Conservation (phyloP, 805 yeast species). For the Cyberlindnera meyerae region DNA sequence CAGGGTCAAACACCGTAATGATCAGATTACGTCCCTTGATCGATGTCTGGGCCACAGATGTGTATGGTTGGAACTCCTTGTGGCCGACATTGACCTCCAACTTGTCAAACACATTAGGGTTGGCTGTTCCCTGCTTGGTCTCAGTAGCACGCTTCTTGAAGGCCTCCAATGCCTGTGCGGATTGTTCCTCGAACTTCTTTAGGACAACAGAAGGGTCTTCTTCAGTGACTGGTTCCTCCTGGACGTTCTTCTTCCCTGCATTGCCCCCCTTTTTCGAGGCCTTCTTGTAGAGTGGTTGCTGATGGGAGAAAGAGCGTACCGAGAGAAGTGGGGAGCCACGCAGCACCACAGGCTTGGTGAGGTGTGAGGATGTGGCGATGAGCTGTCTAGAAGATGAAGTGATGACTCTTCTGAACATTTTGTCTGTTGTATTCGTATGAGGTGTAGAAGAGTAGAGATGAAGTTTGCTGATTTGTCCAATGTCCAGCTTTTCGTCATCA, state of each 20-base stretch:
- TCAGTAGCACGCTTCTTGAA: constrained; percentile 57
- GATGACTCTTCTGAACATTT: background rate
- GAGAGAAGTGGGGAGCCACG: background rate
- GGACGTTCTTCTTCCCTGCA: background rate
- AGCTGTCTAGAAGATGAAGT: background rate
- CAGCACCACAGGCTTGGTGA: too few relatives aligned
- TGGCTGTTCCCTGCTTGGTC: constrained; percentile 63
- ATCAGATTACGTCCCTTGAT: constrained; percentile 62
- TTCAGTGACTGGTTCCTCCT: constrained; percentile 13
- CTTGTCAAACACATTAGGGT: constrained; percentile 60
- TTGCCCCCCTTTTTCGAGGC: constrained; percentile 3
- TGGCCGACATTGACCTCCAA: constrained; percentile 47
- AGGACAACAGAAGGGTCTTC: constrained; percentile 21
- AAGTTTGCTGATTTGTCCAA: background rate
- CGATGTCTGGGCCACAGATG: constrained; percentile 66
- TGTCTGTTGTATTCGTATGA: background rate
- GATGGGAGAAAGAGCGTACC: constrained; percentile 11
- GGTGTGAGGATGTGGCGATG: too few relatives aligned
- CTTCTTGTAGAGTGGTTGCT: constrained; percentile 14
- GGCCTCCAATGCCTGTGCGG: constrained; percentile 43
- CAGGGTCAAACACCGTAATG: constrained; percentile 87
- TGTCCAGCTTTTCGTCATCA: too few relatives aligned
- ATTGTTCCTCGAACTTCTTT: constrained; percentile 23
- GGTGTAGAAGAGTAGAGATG: background rate
- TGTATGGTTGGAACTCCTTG: constrained; percentile 43